A percentile compares a stretch with the other conserved stretches of the same genome.
phyloP scores from a whole-genome alignment of 164 flowering plant species.

The Chloranthus sessilifolius region DNA sequence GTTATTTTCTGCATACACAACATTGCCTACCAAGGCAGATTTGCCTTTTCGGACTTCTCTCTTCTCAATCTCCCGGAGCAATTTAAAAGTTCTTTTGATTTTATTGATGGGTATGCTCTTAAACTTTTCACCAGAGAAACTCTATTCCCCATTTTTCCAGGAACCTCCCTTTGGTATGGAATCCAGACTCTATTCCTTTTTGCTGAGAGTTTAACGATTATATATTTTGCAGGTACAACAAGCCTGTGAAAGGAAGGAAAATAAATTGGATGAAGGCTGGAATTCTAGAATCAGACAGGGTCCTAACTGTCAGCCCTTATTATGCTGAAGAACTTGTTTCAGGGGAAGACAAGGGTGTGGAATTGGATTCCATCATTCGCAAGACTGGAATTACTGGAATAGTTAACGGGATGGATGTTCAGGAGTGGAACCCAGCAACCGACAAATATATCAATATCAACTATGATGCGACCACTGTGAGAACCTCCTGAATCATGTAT shows the following conservation, averaged over 20 bases:
- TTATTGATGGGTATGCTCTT: too few relatives aligned
- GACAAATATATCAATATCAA: constrained; percentile 61
- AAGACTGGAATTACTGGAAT: constrained; percentile 53
- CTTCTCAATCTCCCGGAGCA: too few relatives aligned
- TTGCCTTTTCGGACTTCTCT: too few relatives aligned
- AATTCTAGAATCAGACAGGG: constrained; percentile 62
- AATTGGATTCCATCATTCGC: constrained; percentile 52
- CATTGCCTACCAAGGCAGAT: too few relatives aligned
- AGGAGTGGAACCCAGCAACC: constrained; percentile 82
- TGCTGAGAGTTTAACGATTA: not conserved
- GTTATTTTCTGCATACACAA: too few relatives aligned
- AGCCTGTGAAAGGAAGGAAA: constrained; percentile 92
- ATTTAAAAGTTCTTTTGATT: too few relatives aligned
- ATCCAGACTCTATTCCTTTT: too few relatives aligned
- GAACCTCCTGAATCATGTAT: constrained; percentile 10
- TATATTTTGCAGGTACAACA: constrained; percentile 46
- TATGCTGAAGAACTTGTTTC: constrained; percentile 80
- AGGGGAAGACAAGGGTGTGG: constrained; percentile 67
- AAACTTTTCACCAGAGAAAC: too few relatives aligned
- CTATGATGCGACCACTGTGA: constrained; percentile 72
- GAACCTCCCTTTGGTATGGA: too few relatives aligned
- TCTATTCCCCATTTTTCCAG: too few relatives aligned
- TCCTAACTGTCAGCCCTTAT: constrained; percentile 82
- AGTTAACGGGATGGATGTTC: constrained; percentile 91
- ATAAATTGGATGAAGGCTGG: constrained; percentile 99